Evolutionary conservation across 2,329 filamentous ascomycete species (phyloP).

Genomic region (Monosporascus sp.): DNA sequence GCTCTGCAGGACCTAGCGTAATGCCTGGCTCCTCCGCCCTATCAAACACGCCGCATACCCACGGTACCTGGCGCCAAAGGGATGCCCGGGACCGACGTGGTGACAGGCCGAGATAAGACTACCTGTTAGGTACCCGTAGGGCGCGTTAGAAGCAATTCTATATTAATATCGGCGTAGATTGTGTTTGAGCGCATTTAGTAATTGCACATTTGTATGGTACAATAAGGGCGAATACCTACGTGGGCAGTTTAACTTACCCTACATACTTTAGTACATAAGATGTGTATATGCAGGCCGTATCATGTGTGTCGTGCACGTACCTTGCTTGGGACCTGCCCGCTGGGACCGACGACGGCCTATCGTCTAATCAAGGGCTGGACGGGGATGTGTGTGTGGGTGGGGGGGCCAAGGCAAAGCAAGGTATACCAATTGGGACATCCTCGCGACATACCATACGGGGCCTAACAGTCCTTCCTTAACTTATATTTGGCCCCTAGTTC

Average conservation of each 20-base stretch:
- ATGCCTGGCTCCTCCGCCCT: neutral
- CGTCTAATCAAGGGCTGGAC: neutral
- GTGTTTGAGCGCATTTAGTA: no score
- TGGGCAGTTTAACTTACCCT: neutral
- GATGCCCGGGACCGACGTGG: no score
- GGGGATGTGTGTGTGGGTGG: neutral
- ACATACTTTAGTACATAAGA: no score
- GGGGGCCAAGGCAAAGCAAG: neutral
- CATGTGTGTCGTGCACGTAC: neutral
- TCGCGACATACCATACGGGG: no score
- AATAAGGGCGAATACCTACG: neutral
- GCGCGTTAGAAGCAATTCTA: no score
- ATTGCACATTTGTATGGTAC: neutral
- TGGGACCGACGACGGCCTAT: neutral
- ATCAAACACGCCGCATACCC: neutral
- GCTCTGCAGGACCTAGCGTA: neutral
- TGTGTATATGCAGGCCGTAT: neutral
- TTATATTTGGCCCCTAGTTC: no score
- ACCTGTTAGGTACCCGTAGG: no score
- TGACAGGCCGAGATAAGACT: no score
- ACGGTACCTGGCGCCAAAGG: no score
- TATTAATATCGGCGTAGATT: no score
- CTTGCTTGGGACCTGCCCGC: neutral
- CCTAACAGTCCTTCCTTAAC: no score
- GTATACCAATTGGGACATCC: no score